Base-by-base conservation (phyloP, 768 basidiomycete species). In the Mycena galericulata region DNA sequence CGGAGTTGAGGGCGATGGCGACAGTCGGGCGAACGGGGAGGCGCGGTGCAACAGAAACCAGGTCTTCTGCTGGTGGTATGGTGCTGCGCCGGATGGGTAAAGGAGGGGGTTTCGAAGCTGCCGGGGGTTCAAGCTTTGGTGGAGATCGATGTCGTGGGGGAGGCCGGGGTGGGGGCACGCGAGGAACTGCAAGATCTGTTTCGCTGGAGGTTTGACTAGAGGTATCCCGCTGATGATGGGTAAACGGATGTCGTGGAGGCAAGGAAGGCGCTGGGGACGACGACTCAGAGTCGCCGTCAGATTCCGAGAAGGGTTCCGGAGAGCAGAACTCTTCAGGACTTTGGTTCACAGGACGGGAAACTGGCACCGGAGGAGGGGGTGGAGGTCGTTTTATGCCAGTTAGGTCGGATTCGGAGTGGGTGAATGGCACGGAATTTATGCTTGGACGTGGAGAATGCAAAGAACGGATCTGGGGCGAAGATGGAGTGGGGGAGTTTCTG, bases 71-170 rank as follows among this genome's bases (percentile, higher is more conserved):
- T 26, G 63, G 65, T 15, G 70, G 58, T 43, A 75, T 55, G 6
- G 78, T 81, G 51, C 70, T 74, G 24, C 84, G 79, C 49, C 88
- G 84, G 10, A 80, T 71, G 18, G 87, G 88, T 29, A 86, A 78
- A 11, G 86, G 86, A 11, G 88, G 84, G 24, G 84, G 83, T 29
- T 79, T 69, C 20, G 67, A 50, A 63, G 71, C 14, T 69, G 76
- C 60, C 67, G 75, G 69, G 54, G 75, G 57, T 67, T 76, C 70
- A 24, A 65, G 58, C 18, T 64, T 69, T 51, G 70, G 59, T n/a
- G 68, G 65, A 36, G 70, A 76, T 38, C 74, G 77, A 29, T 78
- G 77, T 51, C 82, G 74, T 12, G 82, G 83, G 27, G 83, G 82
- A 34, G 83, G 81, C 10, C 78, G 76, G 22, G 78, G 79, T 47